Percentiles rank a stretch among this genome's conserved stretches.
phyloP scores from a whole-genome alignment of 257 asterid genomes.

The Verbascum thapsus region DNA sequence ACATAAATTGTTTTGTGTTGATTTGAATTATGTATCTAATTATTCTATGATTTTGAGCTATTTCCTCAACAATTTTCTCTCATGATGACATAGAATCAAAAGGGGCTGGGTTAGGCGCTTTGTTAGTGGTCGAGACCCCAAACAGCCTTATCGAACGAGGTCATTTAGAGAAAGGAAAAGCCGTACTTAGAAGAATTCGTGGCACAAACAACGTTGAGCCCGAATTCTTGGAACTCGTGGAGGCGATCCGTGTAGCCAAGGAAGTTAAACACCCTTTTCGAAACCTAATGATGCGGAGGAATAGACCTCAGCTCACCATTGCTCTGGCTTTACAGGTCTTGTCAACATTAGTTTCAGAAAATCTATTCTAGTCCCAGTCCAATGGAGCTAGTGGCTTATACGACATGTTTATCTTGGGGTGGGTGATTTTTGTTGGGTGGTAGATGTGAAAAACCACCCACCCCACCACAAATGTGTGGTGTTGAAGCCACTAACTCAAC shows the following conservation, averaged over 20 bases:
- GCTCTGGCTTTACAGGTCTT: slow-evolving; percentile 74
- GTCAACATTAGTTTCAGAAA: too few species aligned
- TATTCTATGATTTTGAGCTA: too few species aligned
- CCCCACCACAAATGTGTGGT: too few species aligned
- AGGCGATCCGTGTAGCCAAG: slow-evolving; percentile 83
- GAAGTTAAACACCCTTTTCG: slow-evolving; percentile 84
- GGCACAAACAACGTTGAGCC: slow-evolving; percentile 82
- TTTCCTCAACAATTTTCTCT: too few species aligned
- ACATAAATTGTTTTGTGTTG: too few species aligned
- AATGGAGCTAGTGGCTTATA: too few species aligned
- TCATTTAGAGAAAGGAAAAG: slow-evolving; percentile 67
- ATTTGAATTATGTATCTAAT: too few species aligned
- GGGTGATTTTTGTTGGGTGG: too few species aligned
- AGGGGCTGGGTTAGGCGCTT: slow-evolving; percentile 85
- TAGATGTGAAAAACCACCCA: too few species aligned
- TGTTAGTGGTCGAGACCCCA: slow-evolving; percentile 77
- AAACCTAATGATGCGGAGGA: slow-evolving; percentile 71
- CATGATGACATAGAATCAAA: slow-evolving; percentile 45
- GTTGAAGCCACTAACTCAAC: too few species aligned
- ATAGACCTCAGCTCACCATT: slow-evolving; percentile 77
- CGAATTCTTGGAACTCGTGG: slow-evolving; percentile 73
- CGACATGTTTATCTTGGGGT: too few species aligned
- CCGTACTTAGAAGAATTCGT: slow-evolving; percentile 65
- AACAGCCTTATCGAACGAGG: slow-evolving; percentile 90
- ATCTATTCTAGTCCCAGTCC: too few species aligned